These are phyloP conservation scores for Tylopilus intermedius DNA, from an alignment of 768 basidiomycete species.

Conservation along the genomic window DNA sequence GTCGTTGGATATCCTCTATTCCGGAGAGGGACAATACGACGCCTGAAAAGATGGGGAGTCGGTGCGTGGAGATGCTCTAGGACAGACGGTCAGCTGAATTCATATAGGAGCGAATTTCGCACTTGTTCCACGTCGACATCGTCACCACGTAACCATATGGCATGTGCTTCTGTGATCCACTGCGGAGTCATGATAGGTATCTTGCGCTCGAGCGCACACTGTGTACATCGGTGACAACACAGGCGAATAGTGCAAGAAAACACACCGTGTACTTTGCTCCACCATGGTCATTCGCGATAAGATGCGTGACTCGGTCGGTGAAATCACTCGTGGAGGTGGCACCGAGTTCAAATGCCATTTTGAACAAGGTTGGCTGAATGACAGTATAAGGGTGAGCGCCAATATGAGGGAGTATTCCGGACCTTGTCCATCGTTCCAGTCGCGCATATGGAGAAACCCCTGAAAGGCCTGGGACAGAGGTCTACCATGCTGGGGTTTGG, in stretches of 20 bases:
- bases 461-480: slow-evolving; percentile 63
- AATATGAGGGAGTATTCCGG: slow-evolving; percentile 16
- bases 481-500: slow-evolving; percentile 44
- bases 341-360: slow-evolving; percentile 76
- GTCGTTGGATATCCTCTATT: slow-evolving; percentile 54
- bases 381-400: slow-evolving; percentile 1
- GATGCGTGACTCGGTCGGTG: slow-evolving; percentile 83
- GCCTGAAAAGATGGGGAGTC: slow-evolving; percentile 68
- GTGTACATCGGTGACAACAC: slow-evolving; percentile 1
- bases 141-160: slow-evolving; percentile 73
- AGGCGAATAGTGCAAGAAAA: not conserved
- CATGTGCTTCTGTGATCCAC: slow-evolving; percentile 73
- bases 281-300: slow-evolving; percentile 76
- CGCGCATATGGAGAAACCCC: slow-evolving; percentile 60
- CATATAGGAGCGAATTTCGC: slow-evolving; percentile 9
- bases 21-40: slow-evolving; percentile 74
- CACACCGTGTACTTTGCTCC: slow-evolving; percentile 79
- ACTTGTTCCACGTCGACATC: slow-evolving; percentile 69
- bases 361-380: slow-evolving; percentile 61
- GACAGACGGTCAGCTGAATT: not conserved
- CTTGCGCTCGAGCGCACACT: slow-evolving; percentile 81
- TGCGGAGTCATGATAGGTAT: slow-evolving; percentile 74
- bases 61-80: slow-evolving; percentile 56
- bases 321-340: slow-evolving; percentile 65
- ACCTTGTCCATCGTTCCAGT: slow-evolving; percentile 82